Conservation (phyloP, 176 grass and related monocot genomes). For the Oryza coarctata region DNA sequence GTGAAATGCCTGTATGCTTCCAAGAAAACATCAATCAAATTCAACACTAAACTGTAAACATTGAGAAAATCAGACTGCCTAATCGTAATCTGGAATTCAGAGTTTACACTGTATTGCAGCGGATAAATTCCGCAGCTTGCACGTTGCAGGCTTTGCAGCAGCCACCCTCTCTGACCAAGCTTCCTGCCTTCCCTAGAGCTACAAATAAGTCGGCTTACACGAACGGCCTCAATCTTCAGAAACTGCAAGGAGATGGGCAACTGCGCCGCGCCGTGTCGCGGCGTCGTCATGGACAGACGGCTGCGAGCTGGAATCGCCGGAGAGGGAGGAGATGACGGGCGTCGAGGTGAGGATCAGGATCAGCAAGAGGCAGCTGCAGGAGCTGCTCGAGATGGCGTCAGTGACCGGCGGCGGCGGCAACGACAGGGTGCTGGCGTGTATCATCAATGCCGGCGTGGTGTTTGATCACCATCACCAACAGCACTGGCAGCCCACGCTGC, state of each 20-base stretch:
- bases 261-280: slow-evolving; percentile 2
- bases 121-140: background rate
- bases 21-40: background rate
- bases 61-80: background rate
- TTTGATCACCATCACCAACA: background rate
- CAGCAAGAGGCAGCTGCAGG: slow-evolving; percentile 39
- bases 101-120: background rate
- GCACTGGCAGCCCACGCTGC: slow-evolving; percentile 40
- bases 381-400: slow-evolving; percentile 37
- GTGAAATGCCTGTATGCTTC: slow-evolving; percentile 1
- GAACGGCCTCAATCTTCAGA: background rate
- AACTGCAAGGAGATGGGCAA: slow-evolving; percentile 13
- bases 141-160: background rate
- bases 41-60: slow-evolving; percentile 10
- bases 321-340: background rate
- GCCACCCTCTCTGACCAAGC: slow-evolving; percentile 24
- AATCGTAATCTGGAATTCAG: background rate
- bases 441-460: slow-evolving; percentile 37
- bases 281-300: background rate
- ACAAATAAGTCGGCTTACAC: background rate
- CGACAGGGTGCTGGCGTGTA: slow-evolving; percentile 27
- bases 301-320: background rate
- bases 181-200: background rate
- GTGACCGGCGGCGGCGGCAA: background rate
- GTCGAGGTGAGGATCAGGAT: slow-evolving; percentile 49